A percentile compares a stretch with the other conserved stretches of the same genome.
Evolutionary conservation across 148 eudicot genomes (phyloP).

Genomic region (Arbutus unedo): DNA sequence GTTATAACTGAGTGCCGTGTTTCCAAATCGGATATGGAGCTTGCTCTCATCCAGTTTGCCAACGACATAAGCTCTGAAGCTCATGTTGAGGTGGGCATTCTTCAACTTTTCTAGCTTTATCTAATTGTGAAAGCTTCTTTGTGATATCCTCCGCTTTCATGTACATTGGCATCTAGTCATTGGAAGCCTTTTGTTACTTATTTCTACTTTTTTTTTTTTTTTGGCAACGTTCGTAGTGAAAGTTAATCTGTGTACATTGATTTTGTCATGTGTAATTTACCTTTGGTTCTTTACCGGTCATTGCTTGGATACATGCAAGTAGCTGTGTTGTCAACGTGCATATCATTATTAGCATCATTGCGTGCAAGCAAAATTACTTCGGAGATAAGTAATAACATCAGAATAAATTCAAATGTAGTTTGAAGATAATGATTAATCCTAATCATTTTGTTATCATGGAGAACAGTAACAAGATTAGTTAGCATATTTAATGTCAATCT

Average conservation of each 20-base stretch:
- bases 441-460: background rate
- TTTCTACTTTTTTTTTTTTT: background rate
- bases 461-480: background rate
- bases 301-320: background rate
- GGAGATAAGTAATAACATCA: background rate
- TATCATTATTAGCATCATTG: background rate
- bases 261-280: background rate
- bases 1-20: conserved; percentile 94
- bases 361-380: background rate
- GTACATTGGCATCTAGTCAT: background rate
- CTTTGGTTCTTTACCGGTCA: background rate
- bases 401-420: background rate
- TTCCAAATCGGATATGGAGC: conserved; percentile 74
- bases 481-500: background rate
- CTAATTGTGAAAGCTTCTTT: conserved; percentile 7
- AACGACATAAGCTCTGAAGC: conserved; percentile 98
- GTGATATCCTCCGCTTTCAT: background rate
- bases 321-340: background rate
- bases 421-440: background rate
- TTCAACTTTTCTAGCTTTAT: conserved; percentile 15
- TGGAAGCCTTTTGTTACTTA: conserved; percentile 9
- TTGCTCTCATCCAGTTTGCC: conserved; percentile 80
- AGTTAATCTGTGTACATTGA: background rate
- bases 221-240: background rate
- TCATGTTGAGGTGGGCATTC: conserved; percentile 71